phyloP scores from a whole-genome alignment of 805 yeast species.

The Pichia sporocuriosa region DNA sequence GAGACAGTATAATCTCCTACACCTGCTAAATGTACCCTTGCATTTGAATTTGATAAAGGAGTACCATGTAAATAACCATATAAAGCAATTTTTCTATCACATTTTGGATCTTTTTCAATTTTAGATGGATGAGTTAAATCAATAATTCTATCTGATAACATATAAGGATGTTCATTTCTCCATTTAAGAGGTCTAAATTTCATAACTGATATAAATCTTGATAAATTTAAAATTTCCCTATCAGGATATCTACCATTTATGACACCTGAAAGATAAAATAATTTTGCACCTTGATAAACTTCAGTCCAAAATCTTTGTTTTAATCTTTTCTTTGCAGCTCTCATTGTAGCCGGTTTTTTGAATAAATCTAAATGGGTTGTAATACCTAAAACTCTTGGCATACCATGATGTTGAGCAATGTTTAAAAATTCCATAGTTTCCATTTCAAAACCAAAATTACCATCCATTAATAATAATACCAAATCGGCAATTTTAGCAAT shows the following conservation, averaged over 20 bases:
- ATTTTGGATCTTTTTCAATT: conserved; percentile 70
- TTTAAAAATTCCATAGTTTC: conserved; percentile 98
- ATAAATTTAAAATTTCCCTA: conserved; percentile 84
- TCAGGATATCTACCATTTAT: conserved; percentile 97
- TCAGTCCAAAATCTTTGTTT: conserved; percentile 98
- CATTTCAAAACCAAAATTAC: conserved; percentile 98
- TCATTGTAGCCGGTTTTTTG: conserved; percentile 79
- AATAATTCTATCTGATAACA: conserved; percentile 80
- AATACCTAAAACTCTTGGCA: conserved; percentile 94
- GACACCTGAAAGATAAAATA: conserved; percentile 91
- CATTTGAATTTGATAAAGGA: conserved; percentile 59
- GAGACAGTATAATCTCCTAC: conserved; percentile 81
- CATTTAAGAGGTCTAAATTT: conserved; percentile 98
- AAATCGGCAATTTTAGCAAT: conserved; percentile 93
- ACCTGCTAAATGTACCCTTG: conserved; percentile 90
- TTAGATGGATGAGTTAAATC: conserved; percentile 90
- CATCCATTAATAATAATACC: conserved; percentile 84
- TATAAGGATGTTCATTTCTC: conserved; percentile 97
- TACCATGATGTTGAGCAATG: conserved; percentile 96
- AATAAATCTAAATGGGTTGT: conserved; percentile 94
- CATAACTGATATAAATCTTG: conserved; percentile 93
- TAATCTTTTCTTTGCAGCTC: conserved; percentile 85
- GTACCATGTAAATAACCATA: conserved; percentile 96
- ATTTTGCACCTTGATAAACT: conserved; percentile 95
- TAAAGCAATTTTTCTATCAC: conserved; percentile 83